Evolutionary conservation across 441 rosid species (phyloP), one percentile per base, ranked within the genome.

Genomic region (Lepidium campestre): DNA sequence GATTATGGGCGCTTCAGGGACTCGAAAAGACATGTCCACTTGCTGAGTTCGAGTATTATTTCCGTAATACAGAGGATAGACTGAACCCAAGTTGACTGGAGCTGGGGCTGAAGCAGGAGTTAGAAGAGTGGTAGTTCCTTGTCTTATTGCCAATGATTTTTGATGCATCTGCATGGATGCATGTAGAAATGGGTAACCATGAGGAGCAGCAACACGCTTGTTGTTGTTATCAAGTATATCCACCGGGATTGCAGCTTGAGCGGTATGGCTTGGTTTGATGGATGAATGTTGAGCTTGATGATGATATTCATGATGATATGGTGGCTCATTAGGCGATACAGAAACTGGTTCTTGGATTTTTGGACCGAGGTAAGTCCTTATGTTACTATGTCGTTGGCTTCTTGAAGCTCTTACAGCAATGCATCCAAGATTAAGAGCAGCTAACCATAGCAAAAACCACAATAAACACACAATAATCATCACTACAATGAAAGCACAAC

Each of bases 351-450:
- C 94, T 49, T 79, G 92, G 39, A 77, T 40, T 79, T 85, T 85
- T 6, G 91, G 86, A 52, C 78, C 69, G 17, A 94, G 96, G 76
- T 94, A 94, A 70, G 73, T 84, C 87, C 96, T 86, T 44, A 85
- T 86, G 76, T 80, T 85, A 69, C 77, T 79, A 68, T 94, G 92
- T 25, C 99, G 81, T 81, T 94, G 96, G 80, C 99, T 91, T 81
- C 99, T 89, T 7, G 98, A 88, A 80, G 99, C 96, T 84, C 87
- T 83, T 58, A 86, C 94, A 1, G 96, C 90, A 78, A 86, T 71
- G 70, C 99, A 94, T 32, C 99, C 99, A 76, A 94, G 76, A 79
- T 86, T 94, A 71, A 94, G 90, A 36, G 98, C 98, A 73, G 99
- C 99, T 94, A 39, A 7, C 72, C 70, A 84, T 36, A 67, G 65